phyloP scores from a whole-genome alignment of 805 yeast species.

The Lachancea sp. region DNA sequence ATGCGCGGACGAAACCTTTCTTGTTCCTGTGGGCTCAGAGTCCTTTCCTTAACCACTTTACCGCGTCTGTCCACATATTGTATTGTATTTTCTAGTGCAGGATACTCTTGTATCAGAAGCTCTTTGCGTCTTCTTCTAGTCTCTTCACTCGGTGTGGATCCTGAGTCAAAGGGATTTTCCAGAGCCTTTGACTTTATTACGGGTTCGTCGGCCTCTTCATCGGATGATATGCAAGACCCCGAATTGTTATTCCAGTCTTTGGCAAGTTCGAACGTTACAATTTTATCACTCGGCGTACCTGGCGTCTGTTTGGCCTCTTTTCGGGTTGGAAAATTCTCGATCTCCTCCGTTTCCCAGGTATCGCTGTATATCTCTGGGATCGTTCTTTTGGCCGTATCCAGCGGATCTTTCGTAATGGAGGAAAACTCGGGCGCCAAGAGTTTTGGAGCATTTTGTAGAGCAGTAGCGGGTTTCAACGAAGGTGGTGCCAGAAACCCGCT shows the following conservation, averaged over 20 bases:
- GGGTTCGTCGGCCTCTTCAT: constrained; percentile 15
- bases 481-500: constrained; percentile 1
- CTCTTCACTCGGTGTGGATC: constrained; percentile 9
- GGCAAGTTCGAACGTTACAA: constrained; percentile 31
- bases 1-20: constrained; percentile 27
- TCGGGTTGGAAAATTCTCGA: neutral
- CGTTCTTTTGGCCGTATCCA: neutral
- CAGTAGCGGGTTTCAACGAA: neutral
- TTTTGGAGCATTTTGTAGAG: neutral
- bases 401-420: neutral
- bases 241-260: constrained; percentile 31
- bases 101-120: constrained; percentile 15
- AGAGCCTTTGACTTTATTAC: constrained; percentile 21
- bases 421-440: constrained; percentile 3
- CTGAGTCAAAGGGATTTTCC: constrained; percentile 19
- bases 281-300: constrained; percentile 34
- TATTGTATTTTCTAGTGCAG: constrained; percentile 20
- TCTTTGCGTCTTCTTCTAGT: constrained; percentile 13
- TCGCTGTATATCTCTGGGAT: neutral
- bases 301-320: constrained; percentile 20
- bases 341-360: neutral
- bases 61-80: constrained; percentile 34
- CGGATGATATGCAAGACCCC: constrained; percentile 13
- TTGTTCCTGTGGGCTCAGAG: constrained; percentile 18
- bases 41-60: constrained; percentile 23